phyloP scores from a whole-genome alignment of 306 rosid species.

The Quercus aquifolioides region DNA sequence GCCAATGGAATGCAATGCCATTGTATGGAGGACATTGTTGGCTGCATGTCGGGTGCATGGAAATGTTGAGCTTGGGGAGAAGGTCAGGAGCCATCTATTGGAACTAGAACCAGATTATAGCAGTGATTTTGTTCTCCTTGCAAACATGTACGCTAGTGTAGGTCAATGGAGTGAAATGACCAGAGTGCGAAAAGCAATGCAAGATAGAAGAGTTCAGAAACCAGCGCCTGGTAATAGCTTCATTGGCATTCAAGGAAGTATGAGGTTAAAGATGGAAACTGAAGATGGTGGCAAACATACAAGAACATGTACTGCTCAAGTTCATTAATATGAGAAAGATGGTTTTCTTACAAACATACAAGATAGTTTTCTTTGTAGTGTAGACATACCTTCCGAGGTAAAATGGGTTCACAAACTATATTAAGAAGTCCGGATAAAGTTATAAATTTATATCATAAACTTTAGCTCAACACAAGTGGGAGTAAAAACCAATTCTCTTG shows the following conservation, averaged over 20 bases:
- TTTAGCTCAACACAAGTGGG: not conserved
- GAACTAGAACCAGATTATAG: conserved; percentile 63
- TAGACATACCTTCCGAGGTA: not conserved
- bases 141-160: conserved; percentile 61
- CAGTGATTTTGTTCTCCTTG: conserved; percentile 74
- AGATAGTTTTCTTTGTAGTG: too few relatives aligned
- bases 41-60: conserved; percentile 65
- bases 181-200: conserved; percentile 48
- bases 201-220: conserved; percentile 44
- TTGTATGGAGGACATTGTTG: conserved; percentile 71
- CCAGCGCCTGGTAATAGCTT: conserved; percentile 58
- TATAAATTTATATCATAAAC: not conserved
- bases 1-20: conserved; percentile 66
- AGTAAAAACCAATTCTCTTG: not conserved
- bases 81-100: conserved; percentile 54
- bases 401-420: not conserved
- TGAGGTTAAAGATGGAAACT: not conserved
- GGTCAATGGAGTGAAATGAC: conserved; percentile 61
- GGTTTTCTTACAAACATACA: not conserved
- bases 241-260: conserved; percentile 23
- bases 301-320: not conserved
- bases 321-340: not conserved
- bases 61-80: conserved; percentile 53
- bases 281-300: not conserved
- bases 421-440: not conserved